Percentiles rank a stretch among this genome's conserved stretches.
Evolutionary conservation across 1,139 yeast genomes (phyloP).

Genomic region (Candida tunisiensis): DNA sequence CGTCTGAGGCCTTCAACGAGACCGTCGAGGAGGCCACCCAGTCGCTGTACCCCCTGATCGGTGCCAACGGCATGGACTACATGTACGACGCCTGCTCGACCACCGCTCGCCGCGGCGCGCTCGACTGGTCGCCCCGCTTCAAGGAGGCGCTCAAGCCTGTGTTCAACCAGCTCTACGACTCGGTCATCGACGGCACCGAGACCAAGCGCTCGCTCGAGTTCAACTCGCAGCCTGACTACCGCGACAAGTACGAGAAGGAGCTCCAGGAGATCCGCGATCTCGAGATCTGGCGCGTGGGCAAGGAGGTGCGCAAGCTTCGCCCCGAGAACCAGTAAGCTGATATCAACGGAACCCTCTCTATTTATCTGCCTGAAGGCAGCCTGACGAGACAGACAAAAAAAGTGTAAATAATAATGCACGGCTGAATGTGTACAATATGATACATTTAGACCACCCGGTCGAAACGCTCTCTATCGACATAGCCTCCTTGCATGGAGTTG

Average conservation of each 20-base stretch:
- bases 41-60: constrained; percentile 95
- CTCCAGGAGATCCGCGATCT: constrained; percentile 82
- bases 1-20: constrained; percentile 99
- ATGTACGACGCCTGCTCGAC: constrained; percentile 99
- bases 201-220: constrained; percentile 96
- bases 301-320: constrained; percentile 98
- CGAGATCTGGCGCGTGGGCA: constrained; percentile 99
- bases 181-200: constrained; percentile 92
- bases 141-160: constrained; percentile 98
- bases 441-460: constrained; percentile 21
- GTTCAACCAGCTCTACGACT: constrained; percentile 86
- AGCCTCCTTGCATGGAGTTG: constrained; percentile 57
- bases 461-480: constrained; percentile 39
- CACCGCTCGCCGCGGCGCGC: constrained; percentile 99
- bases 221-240: constrained; percentile 96
- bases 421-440: not conserved
- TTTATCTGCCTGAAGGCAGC: too few relatives aligned
- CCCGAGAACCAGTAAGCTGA: constrained; percentile 83
- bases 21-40: constrained; percentile 99
- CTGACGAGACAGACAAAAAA: too few relatives aligned
- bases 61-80: constrained; percentile 99
- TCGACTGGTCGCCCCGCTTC: constrained; percentile 99
- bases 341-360: too few relatives aligned
- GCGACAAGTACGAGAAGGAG: constrained; percentile 91
- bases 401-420: not conserved